A percentile compares a stretch with the other conserved stretches of the same genome.
phyloP scores from a whole-genome alignment of 306 rosid genomes.

The Arachis hypogaea region DNA sequence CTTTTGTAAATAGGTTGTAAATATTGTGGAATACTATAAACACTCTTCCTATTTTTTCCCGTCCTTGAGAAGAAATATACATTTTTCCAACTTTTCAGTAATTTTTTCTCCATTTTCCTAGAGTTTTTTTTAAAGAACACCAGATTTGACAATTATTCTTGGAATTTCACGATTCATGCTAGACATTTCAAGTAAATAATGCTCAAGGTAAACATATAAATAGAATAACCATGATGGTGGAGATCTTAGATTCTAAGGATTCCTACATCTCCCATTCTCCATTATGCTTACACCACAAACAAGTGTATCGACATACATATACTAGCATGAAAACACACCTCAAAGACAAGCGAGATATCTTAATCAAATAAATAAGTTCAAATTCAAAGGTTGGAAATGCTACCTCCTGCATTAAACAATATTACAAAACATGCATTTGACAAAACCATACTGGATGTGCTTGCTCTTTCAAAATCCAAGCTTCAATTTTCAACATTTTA shows the following conservation, averaged over 20 bases:
- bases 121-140: neutral
- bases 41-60: too few relatives aligned
- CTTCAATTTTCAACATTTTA: conserved; percentile 10
- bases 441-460: conserved; percentile 4
- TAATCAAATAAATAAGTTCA: conserved; percentile 1
- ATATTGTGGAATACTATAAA: too few relatives aligned
- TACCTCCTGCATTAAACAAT: conserved; percentile 24
- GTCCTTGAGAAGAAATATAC: too few relatives aligned
- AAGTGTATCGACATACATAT: neutral
- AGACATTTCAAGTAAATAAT: neutral
- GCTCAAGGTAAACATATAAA: neutral
- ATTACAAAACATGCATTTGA: too few relatives aligned
- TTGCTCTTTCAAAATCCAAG: conserved; percentile 27
- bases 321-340: neutral
- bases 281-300: neutral
- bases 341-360: conserved; percentile 27
- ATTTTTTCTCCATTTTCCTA: too few relatives aligned
- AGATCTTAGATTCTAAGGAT: conserved; percentile 7
- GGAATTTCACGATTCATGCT: conserved; percentile 1
- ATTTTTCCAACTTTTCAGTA: too few relatives aligned
- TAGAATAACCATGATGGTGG: neutral
- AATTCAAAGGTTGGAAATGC: conserved; percentile 14
- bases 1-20: too few relatives aligned
- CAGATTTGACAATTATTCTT: neutral
- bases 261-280: conserved; percentile 25